A percentile compares a stretch with the other conserved stretches of the same genome.
Conservation (phyloP, 2,329 filamentous ascomycete species). For the Nakataea oryzae region DNA sequence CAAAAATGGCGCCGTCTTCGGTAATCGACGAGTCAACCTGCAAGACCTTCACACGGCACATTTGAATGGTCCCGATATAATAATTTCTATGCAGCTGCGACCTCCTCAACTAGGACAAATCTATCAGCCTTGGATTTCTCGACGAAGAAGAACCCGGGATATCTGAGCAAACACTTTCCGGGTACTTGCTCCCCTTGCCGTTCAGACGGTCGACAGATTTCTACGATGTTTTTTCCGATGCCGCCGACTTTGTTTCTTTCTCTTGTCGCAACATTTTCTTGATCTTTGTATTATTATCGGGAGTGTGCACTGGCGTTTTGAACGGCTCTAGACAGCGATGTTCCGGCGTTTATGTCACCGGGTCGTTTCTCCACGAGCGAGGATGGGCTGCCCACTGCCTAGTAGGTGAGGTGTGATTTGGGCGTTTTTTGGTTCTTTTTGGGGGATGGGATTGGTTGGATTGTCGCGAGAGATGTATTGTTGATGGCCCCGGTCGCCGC, state of each 20-base stretch:
- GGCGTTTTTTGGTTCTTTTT: neutral
- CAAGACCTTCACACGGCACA: neutral
- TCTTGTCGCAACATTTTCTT: neutral
- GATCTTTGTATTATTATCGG: neutral
- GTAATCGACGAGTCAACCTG: neutral
- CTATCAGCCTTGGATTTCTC: neutral
- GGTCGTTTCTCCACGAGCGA: neutral
- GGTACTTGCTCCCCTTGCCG: neutral
- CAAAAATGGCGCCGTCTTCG: neutral
- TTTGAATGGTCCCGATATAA: neutral
- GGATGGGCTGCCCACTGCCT: neutral
- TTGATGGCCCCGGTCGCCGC: neutral
- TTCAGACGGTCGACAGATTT: neutral
- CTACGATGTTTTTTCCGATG: neutral
- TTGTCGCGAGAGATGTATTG: neutral
- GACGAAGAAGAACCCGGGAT: neutral
- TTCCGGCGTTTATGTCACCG: neutral
- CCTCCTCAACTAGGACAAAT: neutral
- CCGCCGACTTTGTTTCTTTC: constrained; percentile 7
- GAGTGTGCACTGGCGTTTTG: neutral
- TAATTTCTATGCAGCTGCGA: neutral
- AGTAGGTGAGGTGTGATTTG: neutral
- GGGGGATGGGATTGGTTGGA: neutral
- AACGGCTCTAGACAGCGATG: neutral
- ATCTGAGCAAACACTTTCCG: neutral